phyloP scores from a whole-genome alignment of 257 asterid species.

The Solanum appendiculatum region DNA sequence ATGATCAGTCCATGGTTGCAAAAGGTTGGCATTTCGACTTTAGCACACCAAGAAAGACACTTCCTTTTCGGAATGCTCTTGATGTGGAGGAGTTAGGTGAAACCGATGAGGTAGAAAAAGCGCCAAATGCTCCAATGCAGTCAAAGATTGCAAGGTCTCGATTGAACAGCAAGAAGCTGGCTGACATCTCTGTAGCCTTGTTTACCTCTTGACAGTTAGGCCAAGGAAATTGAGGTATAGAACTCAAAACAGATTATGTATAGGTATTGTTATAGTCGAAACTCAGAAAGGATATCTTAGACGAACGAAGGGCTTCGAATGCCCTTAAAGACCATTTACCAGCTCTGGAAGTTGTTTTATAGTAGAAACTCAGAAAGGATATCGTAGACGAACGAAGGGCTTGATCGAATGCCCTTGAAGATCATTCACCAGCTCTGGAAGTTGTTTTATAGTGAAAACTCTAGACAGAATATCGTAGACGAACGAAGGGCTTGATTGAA shows the following conservation, averaged over 20 bases:
- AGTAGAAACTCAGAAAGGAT: not conserved
- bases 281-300: not conserved
- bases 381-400: not conserved
- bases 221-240: slow-evolving; percentile 3
- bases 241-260: not conserved
- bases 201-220: slow-evolving; percentile 32
- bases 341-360: not conserved
- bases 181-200: slow-evolving; percentile 47
- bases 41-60: slow-evolving; percentile 51
- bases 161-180: slow-evolving; percentile 33
- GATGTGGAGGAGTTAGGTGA: slow-evolving; percentile 12
- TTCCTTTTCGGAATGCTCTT: slow-evolving; percentile 14
- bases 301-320: not conserved
- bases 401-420: not conserved
- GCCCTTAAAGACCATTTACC: not conserved
- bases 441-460: not conserved
- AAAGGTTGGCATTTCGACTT: slow-evolving; percentile 54
- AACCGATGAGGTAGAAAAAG: slow-evolving; percentile 27
- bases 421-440: not conserved
- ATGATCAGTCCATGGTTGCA: slow-evolving; percentile 49
- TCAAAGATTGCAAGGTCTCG: slow-evolving; percentile 28
- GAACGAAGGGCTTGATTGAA: not conserved
- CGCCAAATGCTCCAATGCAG: slow-evolving; percentile 62
- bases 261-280: slow-evolving; percentile 3
- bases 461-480: not conserved